phyloP scores from a whole-genome alignment of 2,329 filamentous ascomycete species.

The Aaosphaeria pasadenensis region DNA sequence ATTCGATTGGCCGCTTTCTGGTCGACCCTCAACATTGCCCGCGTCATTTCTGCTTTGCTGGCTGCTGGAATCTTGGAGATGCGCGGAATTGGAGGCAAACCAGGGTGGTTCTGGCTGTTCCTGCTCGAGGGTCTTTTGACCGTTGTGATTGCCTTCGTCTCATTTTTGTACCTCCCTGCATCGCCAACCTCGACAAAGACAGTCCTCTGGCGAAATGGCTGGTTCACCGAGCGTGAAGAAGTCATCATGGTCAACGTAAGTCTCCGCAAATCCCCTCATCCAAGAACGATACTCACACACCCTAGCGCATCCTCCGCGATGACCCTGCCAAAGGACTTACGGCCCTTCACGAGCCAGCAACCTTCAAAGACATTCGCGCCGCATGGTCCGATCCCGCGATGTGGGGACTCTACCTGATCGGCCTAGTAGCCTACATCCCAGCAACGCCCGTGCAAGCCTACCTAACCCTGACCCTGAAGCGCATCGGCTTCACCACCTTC shows the following conservation, averaged over 20 bases:
- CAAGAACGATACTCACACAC: background rate
- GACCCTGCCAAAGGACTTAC: slow-evolving; percentile 56
- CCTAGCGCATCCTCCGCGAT: slow-evolving; percentile 50
- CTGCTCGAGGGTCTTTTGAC: slow-evolving; percentile 35
- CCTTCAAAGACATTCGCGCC: slow-evolving; percentile 46
- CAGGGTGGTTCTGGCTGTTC: slow-evolving; percentile 57
- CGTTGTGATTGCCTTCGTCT: slow-evolving; percentile 22
- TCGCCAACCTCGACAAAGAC: slow-evolving; percentile 50
- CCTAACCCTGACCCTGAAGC: slow-evolving; percentile 38
- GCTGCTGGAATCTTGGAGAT: slow-evolving; percentile 55
- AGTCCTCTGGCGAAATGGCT: slow-evolving; percentile 51
- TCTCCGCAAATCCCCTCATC: no score
- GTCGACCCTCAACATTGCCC: slow-evolving; percentile 59
- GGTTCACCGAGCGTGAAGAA: slow-evolving; percentile 65
- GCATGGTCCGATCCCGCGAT: slow-evolving; percentile 54
- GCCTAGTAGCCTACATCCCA: slow-evolving; percentile 37
- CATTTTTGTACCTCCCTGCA: slow-evolving; percentile 35
- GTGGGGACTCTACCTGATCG: slow-evolving; percentile 55
- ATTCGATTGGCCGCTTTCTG: slow-evolving; percentile 67
- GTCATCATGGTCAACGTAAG: slow-evolving; percentile 61
- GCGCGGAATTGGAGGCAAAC: slow-evolving; percentile 47
- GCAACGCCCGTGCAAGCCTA: slow-evolving; percentile 37
- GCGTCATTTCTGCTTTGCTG: slow-evolving; percentile 49
- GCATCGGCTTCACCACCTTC: slow-evolving; percentile 41
- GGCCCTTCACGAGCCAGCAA: slow-evolving; percentile 55